Evolutionary conservation across 192 early-diverging fungal genomes (phyloP).

Genomic region (Gonapodya prolifera): DNA sequence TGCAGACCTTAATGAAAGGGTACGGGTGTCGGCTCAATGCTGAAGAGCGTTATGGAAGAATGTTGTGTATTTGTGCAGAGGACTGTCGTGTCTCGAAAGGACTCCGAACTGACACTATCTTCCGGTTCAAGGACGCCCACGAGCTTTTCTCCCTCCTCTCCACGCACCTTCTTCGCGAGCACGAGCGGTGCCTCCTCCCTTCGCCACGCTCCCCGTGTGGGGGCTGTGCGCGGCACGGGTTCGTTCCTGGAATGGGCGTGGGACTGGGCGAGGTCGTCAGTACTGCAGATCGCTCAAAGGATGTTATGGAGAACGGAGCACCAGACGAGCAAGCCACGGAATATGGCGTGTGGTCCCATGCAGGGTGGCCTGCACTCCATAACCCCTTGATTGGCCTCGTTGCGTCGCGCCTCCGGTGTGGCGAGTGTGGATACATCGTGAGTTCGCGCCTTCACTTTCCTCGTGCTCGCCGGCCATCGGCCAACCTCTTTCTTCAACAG

Average conservation of each 20-base stretch:
- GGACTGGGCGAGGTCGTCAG: neutral
- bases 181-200: neutral
- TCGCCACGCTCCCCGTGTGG: neutral
- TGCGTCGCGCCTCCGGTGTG: neutral
- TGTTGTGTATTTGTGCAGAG: no score
- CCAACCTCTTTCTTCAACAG: neutral
- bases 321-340: no score
- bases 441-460: neutral
- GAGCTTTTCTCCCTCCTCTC: conserved; percentile 5
- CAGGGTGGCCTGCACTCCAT: neutral
- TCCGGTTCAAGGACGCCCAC: conserved; percentile 8
- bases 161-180: neutral
- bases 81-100: no score
- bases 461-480: neutral
- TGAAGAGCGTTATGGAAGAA: no score
- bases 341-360: no score
- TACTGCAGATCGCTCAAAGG: no score
- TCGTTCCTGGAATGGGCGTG: neutral
- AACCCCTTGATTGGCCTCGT: neutral
- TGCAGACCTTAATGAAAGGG: no score
- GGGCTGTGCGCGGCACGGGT: neutral
- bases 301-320: no score
- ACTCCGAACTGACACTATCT: no score
- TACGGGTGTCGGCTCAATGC: no score
- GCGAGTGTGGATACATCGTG: conserved; percentile 4